These are phyloP conservation scores for Acanthamoeba comandoni DNA, from an alignment of 208 protist genomes.

Conservation along the genomic window DNA sequence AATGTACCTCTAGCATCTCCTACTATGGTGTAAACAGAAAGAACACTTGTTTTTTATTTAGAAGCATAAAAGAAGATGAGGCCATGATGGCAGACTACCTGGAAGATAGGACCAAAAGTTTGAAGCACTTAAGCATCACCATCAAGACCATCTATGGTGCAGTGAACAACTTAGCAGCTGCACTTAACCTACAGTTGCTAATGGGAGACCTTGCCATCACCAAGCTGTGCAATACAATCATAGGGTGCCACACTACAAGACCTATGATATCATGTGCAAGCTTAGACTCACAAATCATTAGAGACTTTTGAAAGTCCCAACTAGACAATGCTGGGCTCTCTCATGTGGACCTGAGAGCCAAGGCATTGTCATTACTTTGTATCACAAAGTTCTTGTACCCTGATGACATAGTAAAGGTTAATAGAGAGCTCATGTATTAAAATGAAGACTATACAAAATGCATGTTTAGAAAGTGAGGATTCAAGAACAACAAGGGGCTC, in stretches of 20 bases:
- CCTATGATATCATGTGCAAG: not conserved
- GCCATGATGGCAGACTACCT: not conserved
- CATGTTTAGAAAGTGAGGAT: not conserved
- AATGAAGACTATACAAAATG: not conserved
- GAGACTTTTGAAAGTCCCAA: not conserved
- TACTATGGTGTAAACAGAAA: not conserved
- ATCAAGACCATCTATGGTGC: not conserved
- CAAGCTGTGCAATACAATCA: not conserved
- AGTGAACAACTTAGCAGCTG: not conserved
- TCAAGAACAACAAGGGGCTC: too few species aligned
- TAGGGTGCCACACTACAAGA: not conserved
- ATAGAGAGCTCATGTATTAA: not conserved
- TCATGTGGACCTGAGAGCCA: not conserved
- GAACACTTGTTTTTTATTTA: not conserved
- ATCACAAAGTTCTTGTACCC: not conserved
- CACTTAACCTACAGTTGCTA: not conserved
- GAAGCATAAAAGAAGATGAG: not conserved
- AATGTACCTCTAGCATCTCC: not conserved
- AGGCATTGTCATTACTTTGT: not conserved
- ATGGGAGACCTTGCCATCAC: not conserved
- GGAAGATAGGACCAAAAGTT: not conserved
- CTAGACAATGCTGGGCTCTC: not conserved
- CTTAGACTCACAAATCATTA: not conserved
- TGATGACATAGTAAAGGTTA: not conserved
- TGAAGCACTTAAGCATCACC: not conserved